A percentile compares a stretch with the other conserved stretches of the same genome.
Conservation (phyloP, 495 filamentous ascomycete species). For the Pyrenula aspistea region DNA sequence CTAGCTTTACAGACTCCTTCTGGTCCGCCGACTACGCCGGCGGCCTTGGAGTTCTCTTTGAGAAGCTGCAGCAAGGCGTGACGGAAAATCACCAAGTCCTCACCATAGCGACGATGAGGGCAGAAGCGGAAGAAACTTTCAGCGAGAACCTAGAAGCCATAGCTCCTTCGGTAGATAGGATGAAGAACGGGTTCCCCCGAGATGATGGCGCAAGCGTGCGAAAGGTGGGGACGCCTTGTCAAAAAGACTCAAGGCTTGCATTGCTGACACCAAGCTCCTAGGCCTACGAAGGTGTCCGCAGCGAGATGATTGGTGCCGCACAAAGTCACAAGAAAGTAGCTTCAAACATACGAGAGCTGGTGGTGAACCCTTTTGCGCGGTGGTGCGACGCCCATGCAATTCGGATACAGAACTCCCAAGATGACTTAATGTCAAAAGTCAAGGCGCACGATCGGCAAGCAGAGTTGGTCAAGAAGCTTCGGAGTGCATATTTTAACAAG, state of each 20-base stretch:
- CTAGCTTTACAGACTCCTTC: conserved; percentile 85
- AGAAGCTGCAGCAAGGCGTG: conserved; percentile 91
- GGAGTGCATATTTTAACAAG: conserved; percentile 97
- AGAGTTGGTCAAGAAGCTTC: conserved; percentile 78
- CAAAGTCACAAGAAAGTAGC: conserved; percentile 91
- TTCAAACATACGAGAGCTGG: conserved; percentile 88
- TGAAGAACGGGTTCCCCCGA: conserved; percentile 64
- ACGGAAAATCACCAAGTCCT: conserved; percentile 91
- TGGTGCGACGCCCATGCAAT: conserved; percentile 93
- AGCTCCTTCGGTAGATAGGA: conserved; percentile 65
- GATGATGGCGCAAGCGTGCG: conserved; percentile 94
- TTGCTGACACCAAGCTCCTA: conserved; percentile 18
- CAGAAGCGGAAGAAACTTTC: conserved; percentile 89
- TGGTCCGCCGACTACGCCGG: conserved; percentile 92
- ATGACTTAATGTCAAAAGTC: conserved; percentile 78
- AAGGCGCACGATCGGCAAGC: conserved; percentile 88
- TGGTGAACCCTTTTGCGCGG: conserved; percentile 81
- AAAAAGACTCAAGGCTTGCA: background rate
- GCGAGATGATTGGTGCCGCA: conserved; percentile 86
- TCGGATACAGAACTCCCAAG: conserved; percentile 84
- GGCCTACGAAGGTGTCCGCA: conserved; percentile 92
- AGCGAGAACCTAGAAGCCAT: conserved; percentile 73
- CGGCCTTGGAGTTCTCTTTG: conserved; percentile 89
- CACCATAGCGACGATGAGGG: conserved; percentile 83
- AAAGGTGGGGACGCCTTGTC: conserved; percentile 49